Conservation (phyloP, 257 asterid species). For the Eucommia ulmoides region DNA sequence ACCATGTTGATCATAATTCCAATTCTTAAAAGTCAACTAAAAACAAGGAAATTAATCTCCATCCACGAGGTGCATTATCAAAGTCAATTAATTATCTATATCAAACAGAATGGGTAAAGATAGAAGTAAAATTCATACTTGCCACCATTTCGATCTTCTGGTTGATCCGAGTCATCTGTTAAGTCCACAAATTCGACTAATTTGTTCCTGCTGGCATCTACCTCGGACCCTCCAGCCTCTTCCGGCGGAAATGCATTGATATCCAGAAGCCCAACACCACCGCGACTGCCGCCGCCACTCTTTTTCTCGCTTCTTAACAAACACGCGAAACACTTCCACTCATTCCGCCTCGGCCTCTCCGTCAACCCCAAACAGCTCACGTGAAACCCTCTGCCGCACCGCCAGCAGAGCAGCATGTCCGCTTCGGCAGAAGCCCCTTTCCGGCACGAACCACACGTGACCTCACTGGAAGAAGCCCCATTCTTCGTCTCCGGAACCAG, state of each 20-base stretch:
- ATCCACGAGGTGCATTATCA: constrained; percentile 1
- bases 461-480: neutral
- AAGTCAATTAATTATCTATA: constrained; percentile 1
- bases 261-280: constrained; percentile 39
- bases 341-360: neutral
- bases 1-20: too few relatives aligned
- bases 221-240: constrained; percentile 39
- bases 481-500: neutral
- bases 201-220: neutral
- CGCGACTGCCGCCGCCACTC: too few relatives aligned
- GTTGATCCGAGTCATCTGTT: constrained; percentile 19
- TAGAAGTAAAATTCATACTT: constrained; percentile 36
- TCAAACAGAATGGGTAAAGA: constrained; percentile 1
- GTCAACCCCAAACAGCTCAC: neutral
- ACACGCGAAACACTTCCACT: neutral
- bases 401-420: neutral
- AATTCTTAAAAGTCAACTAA: neutral
- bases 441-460: neutral
- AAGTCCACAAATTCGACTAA: constrained; percentile 6
- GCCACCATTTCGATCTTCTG: constrained; percentile 23
- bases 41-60: neutral
- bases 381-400: neutral
- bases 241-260: constrained; percentile 64
- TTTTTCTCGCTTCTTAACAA: neutral
- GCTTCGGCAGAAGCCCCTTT: neutral